phyloP scores from a whole-genome alignment of 805 yeast genomes.

The Spathaspora arborariae region DNA sequence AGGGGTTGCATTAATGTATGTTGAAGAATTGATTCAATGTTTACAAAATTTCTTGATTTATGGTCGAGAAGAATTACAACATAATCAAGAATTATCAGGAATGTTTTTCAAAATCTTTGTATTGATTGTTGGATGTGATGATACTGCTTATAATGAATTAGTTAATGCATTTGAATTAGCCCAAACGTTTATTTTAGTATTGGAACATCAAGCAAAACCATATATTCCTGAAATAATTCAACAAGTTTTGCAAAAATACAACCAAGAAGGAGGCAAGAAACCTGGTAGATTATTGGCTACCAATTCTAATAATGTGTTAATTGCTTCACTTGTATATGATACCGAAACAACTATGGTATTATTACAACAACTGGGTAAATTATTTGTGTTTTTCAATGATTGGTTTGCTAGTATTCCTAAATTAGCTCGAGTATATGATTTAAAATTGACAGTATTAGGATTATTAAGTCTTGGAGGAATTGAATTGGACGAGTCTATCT shows the following conservation, averaged over 20 bases:
- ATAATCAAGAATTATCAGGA: conserved; percentile 14
- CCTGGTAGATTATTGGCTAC: conserved; percentile 38
- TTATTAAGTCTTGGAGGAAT: conserved; percentile 44
- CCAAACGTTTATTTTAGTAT: conserved; percentile 57
- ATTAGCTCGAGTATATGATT: conserved; percentile 71
- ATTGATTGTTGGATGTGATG: conserved; percentile 5
- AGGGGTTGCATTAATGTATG: conserved; percentile 53
- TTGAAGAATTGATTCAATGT: conserved; percentile 74
- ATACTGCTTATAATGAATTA: conserved; percentile 52
- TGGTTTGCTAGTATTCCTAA: conserved; percentile 63
- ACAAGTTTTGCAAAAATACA: conserved; percentile 24
- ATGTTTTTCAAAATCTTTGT: conserved; percentile 48
- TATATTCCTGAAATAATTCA: conserved; percentile 46
- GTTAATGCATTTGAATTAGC: conserved; percentile 58
- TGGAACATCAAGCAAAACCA: conserved; percentile 43
- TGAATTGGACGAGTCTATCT: conserved; percentile 16
- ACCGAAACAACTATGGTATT: conserved; percentile 49
- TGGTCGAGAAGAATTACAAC: conserved; percentile 35
- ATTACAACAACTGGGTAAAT: conserved; percentile 42
- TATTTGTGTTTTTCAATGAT: conserved; percentile 49
- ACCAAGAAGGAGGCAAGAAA: conserved; percentile 21
- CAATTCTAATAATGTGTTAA: conserved; percentile 55
- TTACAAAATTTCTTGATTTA: conserved; percentile 69
- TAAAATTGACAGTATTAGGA: conserved; percentile 72
- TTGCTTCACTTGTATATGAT: conserved; percentile 62